Percentiles rank a stretch among this genome's conserved stretches.
These are phyloP conservation scores for Sporisorium iseilematis-ciliati DNA, from an alignment of 1,284 basidiomycete genomes.

Conservation along the genomic window DNA sequence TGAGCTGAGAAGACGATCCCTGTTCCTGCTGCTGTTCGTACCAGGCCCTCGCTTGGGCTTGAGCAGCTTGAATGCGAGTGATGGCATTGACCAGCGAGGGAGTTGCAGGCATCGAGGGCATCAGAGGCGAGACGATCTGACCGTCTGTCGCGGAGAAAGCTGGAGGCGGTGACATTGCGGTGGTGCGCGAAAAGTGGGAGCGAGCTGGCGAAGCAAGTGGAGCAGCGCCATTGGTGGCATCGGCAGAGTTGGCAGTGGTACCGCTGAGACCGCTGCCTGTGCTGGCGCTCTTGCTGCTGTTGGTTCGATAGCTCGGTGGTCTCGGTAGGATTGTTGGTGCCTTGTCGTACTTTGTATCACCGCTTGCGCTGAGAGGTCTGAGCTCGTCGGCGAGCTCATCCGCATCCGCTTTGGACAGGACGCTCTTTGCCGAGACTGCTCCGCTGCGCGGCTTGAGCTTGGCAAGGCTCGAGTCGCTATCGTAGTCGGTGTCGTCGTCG, in stretches of 20 bases:
- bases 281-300: conserved; percentile 31
- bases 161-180: conserved; percentile 35
- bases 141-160: conserved; percentile 17
- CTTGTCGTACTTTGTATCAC: conserved; percentile 18
- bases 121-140: conserved; percentile 3
- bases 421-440: conserved; percentile 17
- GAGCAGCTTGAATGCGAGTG: conserved; percentile 59
- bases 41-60: conserved; percentile 57
- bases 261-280: conserved; percentile 24
- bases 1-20: conserved; percentile 2
- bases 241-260: conserved; percentile 13
- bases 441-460: conserved; percentile 21
- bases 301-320: conserved; percentile 50
- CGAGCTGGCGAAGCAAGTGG: conserved; percentile 23
- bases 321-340: conserved; percentile 19
- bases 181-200: conserved; percentile 16
- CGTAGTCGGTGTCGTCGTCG: conserved; percentile 46
- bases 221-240: neutral
- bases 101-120: conserved; percentile 51
- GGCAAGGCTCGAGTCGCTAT: conserved; percentile 36
- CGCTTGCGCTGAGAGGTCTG: conserved; percentile 24
- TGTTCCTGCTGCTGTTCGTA: conserved; percentile 26
- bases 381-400: conserved; percentile 31
- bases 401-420: conserved; percentile 19
- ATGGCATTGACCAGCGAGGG: conserved; percentile 63